Evolutionary conservation across 331 rosid genomes (phyloP).

Genomic region (Pyrus hybrid): DNA sequence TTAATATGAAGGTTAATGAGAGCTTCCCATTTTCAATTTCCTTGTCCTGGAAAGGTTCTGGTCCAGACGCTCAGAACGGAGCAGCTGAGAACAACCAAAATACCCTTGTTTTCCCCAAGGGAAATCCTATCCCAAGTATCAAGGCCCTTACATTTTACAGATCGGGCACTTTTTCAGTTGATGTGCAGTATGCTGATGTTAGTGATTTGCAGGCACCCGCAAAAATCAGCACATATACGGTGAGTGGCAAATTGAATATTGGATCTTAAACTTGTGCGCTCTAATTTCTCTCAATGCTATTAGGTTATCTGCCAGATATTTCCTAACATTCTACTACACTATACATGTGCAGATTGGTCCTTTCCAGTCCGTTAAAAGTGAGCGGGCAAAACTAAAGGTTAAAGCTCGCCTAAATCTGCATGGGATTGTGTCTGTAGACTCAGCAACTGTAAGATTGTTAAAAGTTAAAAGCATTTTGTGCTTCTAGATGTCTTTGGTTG

Average conservation of each 20-base stretch:
- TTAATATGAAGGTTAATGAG: slow-evolving; percentile 61
- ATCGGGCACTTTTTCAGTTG: slow-evolving; percentile 67
- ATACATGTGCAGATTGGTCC: slow-evolving; percentile 72
- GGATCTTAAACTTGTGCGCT: neutral
- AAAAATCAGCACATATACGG: slow-evolving; percentile 81
- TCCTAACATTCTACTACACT: neutral
- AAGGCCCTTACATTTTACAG: slow-evolving; percentile 71
- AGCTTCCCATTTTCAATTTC: slow-evolving; percentile 73
- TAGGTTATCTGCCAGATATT: neutral
- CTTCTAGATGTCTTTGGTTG: neutral
- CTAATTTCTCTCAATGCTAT: neutral
- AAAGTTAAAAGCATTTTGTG: neutral
- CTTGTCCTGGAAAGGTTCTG: slow-evolving; percentile 75
- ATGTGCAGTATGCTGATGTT: slow-evolving; percentile 59
- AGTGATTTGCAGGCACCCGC: slow-evolving; percentile 51
- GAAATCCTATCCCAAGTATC: slow-evolving; percentile 70
- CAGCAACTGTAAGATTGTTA: slow-evolving; percentile 62
- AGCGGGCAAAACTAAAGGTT: slow-evolving; percentile 66
- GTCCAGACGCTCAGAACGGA: slow-evolving; percentile 53
- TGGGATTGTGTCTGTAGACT: slow-evolving; percentile 68
- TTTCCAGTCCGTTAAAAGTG: slow-evolving; percentile 51
- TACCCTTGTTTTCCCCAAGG: slow-evolving; percentile 69
- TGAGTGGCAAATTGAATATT: slow-evolving; percentile 17
- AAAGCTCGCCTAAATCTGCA: slow-evolving; percentile 70
- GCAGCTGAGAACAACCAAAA: slow-evolving; percentile 41